These are phyloP conservation scores for Plectranthus barbatus DNA, from an alignment of 257 asterid species.

Conservation along the genomic window DNA sequence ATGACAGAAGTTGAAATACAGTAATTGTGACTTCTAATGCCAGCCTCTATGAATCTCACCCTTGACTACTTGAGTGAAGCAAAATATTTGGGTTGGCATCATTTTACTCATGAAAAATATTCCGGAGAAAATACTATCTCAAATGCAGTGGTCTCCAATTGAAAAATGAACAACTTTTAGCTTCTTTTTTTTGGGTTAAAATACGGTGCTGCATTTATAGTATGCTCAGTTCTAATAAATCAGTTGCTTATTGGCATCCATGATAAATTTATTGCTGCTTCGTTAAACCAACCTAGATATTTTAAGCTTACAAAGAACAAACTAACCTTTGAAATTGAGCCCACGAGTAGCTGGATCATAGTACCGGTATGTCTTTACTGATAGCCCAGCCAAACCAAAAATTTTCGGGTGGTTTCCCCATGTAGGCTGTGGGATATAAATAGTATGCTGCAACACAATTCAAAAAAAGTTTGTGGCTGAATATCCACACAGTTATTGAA, in stretches of 20 bases:
- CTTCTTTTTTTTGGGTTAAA: not conserved
- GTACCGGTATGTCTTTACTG: conserved; percentile 84
- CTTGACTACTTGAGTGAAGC: not conserved
- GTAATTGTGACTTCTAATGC: not conserved
- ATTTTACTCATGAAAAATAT: not conserved
- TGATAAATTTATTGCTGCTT: not conserved
- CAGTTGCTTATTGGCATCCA: not conserved
- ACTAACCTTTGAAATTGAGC: conserved; percentile 73
- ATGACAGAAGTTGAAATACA: not conserved
- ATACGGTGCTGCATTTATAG: not conserved
- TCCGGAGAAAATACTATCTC: not conserved
- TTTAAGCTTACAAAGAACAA: not conserved
- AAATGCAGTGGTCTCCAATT: not conserved
- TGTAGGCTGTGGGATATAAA: conserved; percentile 84
- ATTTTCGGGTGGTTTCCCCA: conserved; percentile 98
- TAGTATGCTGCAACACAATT: conserved; percentile 51
- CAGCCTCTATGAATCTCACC: not conserved
- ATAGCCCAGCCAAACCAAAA: conserved; percentile 74
- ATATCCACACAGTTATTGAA: not conserved
- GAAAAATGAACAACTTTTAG: not conserved
- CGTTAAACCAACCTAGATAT: not conserved
- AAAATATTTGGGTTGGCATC: not conserved
- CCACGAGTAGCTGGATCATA: conserved; percentile 95
- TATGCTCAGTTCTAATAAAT: not conserved
- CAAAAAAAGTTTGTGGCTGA: conserved; percentile 2